phyloP scores from a whole-genome alignment of 108 stramenopile species.

The Nitzschia sp. region DNA sequence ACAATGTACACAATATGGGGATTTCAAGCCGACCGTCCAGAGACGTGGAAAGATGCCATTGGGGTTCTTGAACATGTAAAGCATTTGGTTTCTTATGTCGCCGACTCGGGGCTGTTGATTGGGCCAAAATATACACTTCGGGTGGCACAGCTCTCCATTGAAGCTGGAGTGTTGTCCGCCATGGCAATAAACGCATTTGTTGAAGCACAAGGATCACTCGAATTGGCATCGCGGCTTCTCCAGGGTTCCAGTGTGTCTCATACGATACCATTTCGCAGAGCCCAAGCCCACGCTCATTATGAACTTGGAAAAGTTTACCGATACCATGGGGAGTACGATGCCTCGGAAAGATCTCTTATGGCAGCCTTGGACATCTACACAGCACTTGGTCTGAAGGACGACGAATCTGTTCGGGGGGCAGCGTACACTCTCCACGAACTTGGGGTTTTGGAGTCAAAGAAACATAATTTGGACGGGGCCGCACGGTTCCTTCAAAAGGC shows the following conservation, averaged over 20 bases:
- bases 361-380: slow-evolving; percentile 35
- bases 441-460: slow-evolving; percentile 63
- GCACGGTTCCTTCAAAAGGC: slow-evolving; percentile 44
- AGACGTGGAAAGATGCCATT: slow-evolving; percentile 56
- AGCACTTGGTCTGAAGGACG: slow-evolving; percentile 17
- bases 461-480: slow-evolving; percentile 59
- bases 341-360: slow-evolving; percentile 38
- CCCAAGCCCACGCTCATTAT: slow-evolving; percentile 41
- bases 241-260: slow-evolving; percentile 15
- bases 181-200: slow-evolving; percentile 64
- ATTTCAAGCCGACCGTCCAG: slow-evolving; percentile 43
- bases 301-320: slow-evolving; percentile 53
- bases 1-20: slow-evolving; percentile 50
- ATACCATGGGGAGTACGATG: slow-evolving; percentile 52
- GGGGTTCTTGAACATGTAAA: slow-evolving; percentile 64
- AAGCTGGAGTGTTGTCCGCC: slow-evolving; percentile 60
- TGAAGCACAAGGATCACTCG: slow-evolving; percentile 57
- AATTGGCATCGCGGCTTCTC: slow-evolving; percentile 46
- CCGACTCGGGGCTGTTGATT: not conserved
- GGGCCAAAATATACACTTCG: slow-evolving; percentile 28
- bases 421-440: slow-evolving; percentile 60
- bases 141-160: slow-evolving; percentile 49
- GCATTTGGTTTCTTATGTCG: slow-evolving; percentile 39
- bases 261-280: slow-evolving; percentile 18
- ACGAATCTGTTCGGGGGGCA: not conserved